Conservation (phyloP, 1,284 basidiomycete genomes). For the Fistulina hepatica region DNA sequence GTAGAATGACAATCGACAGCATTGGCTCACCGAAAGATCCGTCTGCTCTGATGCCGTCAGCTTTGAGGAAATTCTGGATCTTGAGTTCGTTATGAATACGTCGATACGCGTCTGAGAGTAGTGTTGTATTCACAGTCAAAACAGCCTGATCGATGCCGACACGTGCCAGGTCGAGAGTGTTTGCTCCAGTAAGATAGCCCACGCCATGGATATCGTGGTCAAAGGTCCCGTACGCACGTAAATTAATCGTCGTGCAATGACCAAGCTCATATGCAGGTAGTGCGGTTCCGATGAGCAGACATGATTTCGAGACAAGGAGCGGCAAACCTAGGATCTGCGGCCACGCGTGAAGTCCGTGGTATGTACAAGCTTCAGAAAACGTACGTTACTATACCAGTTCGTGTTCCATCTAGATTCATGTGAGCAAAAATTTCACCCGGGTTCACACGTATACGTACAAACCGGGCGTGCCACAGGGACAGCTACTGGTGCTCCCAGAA, state of each 20-base stretch:
- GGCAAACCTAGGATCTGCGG: constrained; percentile 49
- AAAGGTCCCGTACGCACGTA: constrained; percentile 42
- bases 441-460: constrained; percentile 20
- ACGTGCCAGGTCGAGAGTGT: constrained; percentile 46
- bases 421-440: neutral
- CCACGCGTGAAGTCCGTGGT: constrained; percentile 1
- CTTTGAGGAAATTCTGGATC: constrained; percentile 30
- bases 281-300: constrained; percentile 40
- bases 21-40: constrained; percentile 54
- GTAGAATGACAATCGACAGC: constrained; percentile 10
- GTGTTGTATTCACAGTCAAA: constrained; percentile 30
- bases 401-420: constrained; percentile 37
- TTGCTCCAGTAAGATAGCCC: constrained; percentile 47
- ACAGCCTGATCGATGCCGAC: constrained; percentile 45
- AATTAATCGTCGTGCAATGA: constrained; percentile 41
- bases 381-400: constrained; percentile 60
- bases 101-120: constrained; percentile 37
- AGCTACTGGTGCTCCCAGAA: constrained; percentile 34
- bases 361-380: constrained; percentile 4
- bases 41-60: constrained; percentile 53
- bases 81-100: constrained; percentile 39
- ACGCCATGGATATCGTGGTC: constrained; percentile 32
- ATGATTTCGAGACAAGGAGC: constrained; percentile 39
- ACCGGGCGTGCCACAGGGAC: constrained; percentile 44
- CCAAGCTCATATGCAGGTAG: constrained; percentile 31